Percentiles rank a stretch among this genome's conserved stretches.
These are phyloP conservation scores for Carnegiea gigantea DNA, from an alignment of 179 eudicot species.

Conservation along the genomic window DNA sequence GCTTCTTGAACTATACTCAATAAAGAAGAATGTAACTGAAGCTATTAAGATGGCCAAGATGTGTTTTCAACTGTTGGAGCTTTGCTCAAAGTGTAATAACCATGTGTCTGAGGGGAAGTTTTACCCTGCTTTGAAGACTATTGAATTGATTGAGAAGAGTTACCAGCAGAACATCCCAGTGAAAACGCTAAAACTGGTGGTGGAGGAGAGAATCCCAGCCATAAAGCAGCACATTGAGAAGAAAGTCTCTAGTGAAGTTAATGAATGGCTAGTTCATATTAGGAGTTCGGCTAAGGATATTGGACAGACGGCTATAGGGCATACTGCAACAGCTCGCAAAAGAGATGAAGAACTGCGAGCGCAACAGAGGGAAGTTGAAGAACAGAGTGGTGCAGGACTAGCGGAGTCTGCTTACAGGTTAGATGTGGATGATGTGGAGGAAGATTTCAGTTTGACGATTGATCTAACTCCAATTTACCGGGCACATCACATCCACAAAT, in stretches of 20 bases:
- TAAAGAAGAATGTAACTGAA: constrained; percentile 67
- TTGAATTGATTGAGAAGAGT: constrained; percentile 74
- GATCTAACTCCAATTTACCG: constrained; percentile 88
- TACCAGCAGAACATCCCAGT: constrained; percentile 69
- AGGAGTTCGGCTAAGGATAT: constrained; percentile 72
- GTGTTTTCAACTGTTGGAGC: constrained; percentile 67
- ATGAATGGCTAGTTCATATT: constrained; percentile 87
- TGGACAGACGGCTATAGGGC: constrained; percentile 76
- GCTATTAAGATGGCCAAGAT: constrained; percentile 77
- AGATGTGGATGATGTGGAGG: constrained; percentile 77
- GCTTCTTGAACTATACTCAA: constrained; percentile 65
- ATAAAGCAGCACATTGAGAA: constrained; percentile 73
- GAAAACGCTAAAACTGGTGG: constrained; percentile 44
- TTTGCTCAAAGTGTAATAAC: constrained; percentile 74
- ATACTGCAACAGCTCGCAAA: constrained; percentile 61
- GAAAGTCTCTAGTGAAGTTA: constrained; percentile 70
- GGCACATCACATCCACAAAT: constrained; percentile 75
- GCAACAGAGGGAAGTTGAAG: constrained; percentile 81
- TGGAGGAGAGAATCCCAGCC: constrained; percentile 65
- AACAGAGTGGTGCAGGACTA: constrained; percentile 54
- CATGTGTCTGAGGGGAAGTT: constrained; percentile 73
- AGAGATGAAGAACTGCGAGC: constrained; percentile 77
- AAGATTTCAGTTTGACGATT: constrained; percentile 61
- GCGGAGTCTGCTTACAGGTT: constrained; percentile 59
- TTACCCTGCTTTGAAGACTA: constrained; percentile 82